Base-by-base conservation (phyloP, 495 filamentous ascomycete species). In the Penicillium atrosanguineum region DNA sequence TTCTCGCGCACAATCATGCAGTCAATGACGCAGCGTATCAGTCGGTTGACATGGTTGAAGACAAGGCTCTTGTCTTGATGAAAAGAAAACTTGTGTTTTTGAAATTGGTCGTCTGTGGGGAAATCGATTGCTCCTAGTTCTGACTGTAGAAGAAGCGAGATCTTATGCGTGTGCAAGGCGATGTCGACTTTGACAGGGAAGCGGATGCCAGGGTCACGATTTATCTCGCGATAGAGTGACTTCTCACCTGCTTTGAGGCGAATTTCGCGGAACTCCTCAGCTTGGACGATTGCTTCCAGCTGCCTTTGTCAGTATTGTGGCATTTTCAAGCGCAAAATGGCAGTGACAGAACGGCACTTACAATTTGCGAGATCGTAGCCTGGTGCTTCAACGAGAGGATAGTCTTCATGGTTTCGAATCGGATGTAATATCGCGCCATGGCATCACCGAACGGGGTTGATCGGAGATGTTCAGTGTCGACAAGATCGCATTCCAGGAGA, bases 391-490 rank as follows among this genome's bases (percentile, higher is more conserved):
- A 71, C 2, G 73, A 72, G 20, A 96, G 66, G 3, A 97, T 66
- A 2, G 76, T 69, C 60, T 86, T 88, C 91, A 97, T 97, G 0
- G 92, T 96, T 40, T 87, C 79, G 59, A 95, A 95, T n/a, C 85
- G 83, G 3, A 98, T 74, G 73, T 91, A 96, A 64, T 96, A 97
- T 47, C 85, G 85, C 36, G 94, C 90, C 94, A 98, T 98, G 1
- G 90, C 88, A 50, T 90, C 79, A 1, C 94, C 94, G 61, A 87
- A 91, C 48, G 86, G 82, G 2, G 91, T 95, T 26, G 84, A 85
- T 44, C 70, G 76, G 36, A 96, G 78, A 9, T 62, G 65, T 14
- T 73, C 72, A 3, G 46, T 48, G 2, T 73, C 75, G 20, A 95
- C 77, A 11, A 97, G 67, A 1, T 77, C 71, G 18, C 69, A 67